Percentiles rank a stretch among this genome's conserved stretches.
Conservation (phyloP, 1,284 basidiomycete genomes). For the Coniophora puteana region DNA sequence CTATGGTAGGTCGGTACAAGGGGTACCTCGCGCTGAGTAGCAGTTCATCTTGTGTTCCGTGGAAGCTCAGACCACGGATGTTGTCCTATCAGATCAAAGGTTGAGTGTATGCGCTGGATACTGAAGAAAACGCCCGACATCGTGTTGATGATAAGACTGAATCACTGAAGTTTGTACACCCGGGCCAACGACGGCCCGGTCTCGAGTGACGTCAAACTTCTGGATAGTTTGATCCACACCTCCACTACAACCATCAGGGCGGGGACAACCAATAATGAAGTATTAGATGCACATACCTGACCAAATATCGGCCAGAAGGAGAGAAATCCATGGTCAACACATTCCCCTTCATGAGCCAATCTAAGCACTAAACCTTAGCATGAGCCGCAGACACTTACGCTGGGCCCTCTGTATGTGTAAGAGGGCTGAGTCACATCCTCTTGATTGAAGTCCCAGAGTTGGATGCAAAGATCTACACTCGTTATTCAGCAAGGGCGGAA, state of each 20-base stretch:
- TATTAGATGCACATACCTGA: slow-evolving; percentile 46
- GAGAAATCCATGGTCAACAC: slow-evolving; percentile 70
- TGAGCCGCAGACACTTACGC: slow-evolving; percentile 28
- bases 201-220: slow-evolving; percentile 50
- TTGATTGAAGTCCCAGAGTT: slow-evolving; percentile 71
- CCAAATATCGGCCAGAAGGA: slow-evolving; percentile 54
- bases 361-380: background rate
- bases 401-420: slow-evolving; percentile 45
- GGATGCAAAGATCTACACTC: slow-evolving; percentile 42
- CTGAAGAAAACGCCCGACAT: background rate
- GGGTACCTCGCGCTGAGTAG: slow-evolving; percentile 63
- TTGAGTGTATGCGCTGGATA: no score
- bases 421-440: slow-evolving; percentile 49
- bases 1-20: slow-evolving; percentile 6
- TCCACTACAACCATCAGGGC: slow-evolving; percentile 39
- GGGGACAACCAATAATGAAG: slow-evolving; percentile 4
- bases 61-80: slow-evolving; percentile 57
- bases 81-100: slow-evolving; percentile 51
- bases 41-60: slow-evolving; percentile 59
- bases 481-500: slow-evolving; percentile 8
- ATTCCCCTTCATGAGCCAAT: slow-evolving; percentile 45
- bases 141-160: background rate
- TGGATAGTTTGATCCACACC: slow-evolving; percentile 57
- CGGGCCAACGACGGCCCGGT: slow-evolving; percentile 12
- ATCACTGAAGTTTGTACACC: slow-evolving; percentile 1